Evolutionary conservation across 345 rosid species (phyloP), one percentile per base, ranked within the genome.

Genomic region (Mallotus nudiflorus): DNA sequence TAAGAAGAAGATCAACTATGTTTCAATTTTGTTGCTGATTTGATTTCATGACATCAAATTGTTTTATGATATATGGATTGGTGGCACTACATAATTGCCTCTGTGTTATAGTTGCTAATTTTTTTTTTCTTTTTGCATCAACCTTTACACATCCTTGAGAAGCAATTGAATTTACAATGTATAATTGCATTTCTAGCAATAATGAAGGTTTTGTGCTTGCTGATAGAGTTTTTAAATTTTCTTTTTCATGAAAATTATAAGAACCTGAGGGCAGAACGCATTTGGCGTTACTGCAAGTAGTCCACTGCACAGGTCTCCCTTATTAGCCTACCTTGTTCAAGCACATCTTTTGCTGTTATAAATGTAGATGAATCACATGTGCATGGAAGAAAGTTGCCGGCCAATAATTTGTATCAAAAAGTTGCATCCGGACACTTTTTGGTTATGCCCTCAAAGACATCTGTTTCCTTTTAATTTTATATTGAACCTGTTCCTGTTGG

Each of bases 1-100:
- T 88, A 77, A 71, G 77, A 77, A 71, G 77, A 40, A 48, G 42
- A 67, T 60, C 33, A 0, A 46, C 10, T 9, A 49, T 53, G 14
- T 29, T 55, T 54, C 24, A 24, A 31, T 39, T 52, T 51, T 66
- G 1, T 27, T 40, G 20, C 19, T 50, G 5, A n/a, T 24, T 37
- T 67, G 22, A 22, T 18, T 18, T 24, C 20, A 9, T 59, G n/a
- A 59, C 4, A 33, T 31, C 6, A 35, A 62, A 62, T 22, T 42
- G 66, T 9, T 52, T 20, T 9, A 24, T 22, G 2, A 22, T 20
- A 24, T 52, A 1, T 52, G 12, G 4, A 11, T 22, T 55, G 35
- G 13, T 56, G 20, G 7, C 14, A 15, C 3, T 56, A 13, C 18
- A 15, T 28, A 29, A 5, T 56, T 33, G 42, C 22, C 44, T 33